Base-by-base conservation (phyloP, 768 basidiomycete species). In the Cystobasidium onofrii region DNA sequence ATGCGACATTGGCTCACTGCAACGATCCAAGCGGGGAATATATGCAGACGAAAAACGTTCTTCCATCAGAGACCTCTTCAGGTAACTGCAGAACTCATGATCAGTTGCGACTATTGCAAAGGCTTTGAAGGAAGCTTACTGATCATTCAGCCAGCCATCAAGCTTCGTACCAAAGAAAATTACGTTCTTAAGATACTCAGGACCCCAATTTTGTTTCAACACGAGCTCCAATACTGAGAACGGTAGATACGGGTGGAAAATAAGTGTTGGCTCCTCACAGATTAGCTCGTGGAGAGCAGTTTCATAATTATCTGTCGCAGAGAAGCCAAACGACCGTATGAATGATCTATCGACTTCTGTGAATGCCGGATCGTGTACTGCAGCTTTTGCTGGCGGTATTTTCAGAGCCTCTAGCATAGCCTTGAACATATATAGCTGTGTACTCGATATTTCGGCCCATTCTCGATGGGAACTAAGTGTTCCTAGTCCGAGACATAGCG, bases 81-180 rank as follows among this genome's bases (percentile, higher is more conserved):
- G 57, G 6, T 7, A 60, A 27, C 33, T 34, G 33, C 10, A 29
- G 12, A 34, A 23, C 20, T 1, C 57, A 29, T 29, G 3, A 4
- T 12, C 20, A 6, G 29, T 12, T 50, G 46, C 9, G 12, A 4
- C 10, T 50, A 3, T 15, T 50, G 46, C 12, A 12, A 60, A 29
- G 2, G 6, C 12, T 9, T 13, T 15, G 20, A 54, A 46, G 54
- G 15, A 25, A 36, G 29, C 69, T 43, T 46, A 71, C 69, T 55
- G 36, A 61, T 71, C 55, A 27, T 71, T 52, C 29, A 71, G 69
- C 69, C 69, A 71, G 12, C 69, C 69, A 36, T 39, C 36, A 20
- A 71, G n/a, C 31, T 34, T 34, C 17, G n/a, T 36, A 13, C 33
- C 44, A 17, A 71, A 18, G 2, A 71, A 31, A 2, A 71, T 15